These are phyloP conservation scores for Inosperma sp. DNA, from an alignment of 768 basidiomycete genomes.

Conservation along the genomic window DNA sequence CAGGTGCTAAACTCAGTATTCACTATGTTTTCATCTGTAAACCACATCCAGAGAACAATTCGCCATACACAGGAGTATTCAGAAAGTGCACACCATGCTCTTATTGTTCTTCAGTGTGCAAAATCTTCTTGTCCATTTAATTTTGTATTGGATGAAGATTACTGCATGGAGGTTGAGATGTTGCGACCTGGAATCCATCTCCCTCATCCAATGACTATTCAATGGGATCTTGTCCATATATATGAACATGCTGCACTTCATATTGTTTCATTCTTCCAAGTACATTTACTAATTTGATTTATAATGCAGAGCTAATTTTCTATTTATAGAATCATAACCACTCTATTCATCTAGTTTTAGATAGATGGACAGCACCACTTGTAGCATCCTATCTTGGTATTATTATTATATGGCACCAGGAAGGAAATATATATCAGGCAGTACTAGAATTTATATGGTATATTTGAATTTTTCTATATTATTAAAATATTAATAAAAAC, in stretches of 20 bases:
- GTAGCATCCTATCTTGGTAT: too few species aligned
- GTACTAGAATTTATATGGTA: conserved; percentile 34
- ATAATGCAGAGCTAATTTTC: too few species aligned
- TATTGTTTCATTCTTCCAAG: conserved; percentile 1
- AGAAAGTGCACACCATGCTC: too few species aligned
- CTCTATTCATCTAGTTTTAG: conserved; percentile 26
- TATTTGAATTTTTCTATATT: conserved; percentile 1
- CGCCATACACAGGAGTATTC: too few species aligned
- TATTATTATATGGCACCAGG: conserved; percentile 21
- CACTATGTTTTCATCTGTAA: conserved; percentile 14
- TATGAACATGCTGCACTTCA: conserved; percentile 7
- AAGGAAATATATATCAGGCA: conserved; percentile 26
- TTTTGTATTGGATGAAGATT: too few species aligned
- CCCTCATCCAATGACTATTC: conserved; percentile 23
- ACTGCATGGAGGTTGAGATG: too few species aligned
- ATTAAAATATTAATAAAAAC: neutral
- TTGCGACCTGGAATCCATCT: conserved; percentile 25
- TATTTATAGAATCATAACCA: too few species aligned
- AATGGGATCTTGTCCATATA: conserved; percentile 16
- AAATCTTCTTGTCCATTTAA: too few species aligned
- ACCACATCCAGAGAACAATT: neutral
- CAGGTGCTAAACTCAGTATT: neutral
- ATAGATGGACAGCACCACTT: conserved; percentile 30
- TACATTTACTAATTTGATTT: too few species aligned
- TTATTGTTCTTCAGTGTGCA: too few species aligned